phyloP scores from a whole-genome alignment of 768 basidiomycete species.

The Phlebiopsis gigantea region DNA sequence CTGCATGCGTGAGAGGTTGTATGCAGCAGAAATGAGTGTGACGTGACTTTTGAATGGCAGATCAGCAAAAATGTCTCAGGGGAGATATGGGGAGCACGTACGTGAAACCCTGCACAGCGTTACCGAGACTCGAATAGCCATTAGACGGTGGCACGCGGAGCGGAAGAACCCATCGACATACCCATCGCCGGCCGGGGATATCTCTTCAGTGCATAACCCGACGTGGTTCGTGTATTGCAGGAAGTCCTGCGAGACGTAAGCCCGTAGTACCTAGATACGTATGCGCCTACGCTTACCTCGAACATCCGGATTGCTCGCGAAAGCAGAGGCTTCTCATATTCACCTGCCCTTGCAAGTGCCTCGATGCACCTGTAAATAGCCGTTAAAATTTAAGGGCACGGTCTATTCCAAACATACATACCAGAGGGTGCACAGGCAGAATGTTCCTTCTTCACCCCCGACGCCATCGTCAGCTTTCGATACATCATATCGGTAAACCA shows the following conservation, averaged over 20 bases:
- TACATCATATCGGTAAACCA: slow-evolving; percentile 89
- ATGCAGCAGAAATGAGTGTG: slow-evolving; percentile 79
- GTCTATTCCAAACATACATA: slow-evolving; percentile 18
- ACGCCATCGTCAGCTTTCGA: slow-evolving; percentile 86
- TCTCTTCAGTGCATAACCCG: slow-evolving; percentile 81
- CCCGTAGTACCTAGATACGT: not conserved
- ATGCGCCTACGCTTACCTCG: slow-evolving; percentile 46
- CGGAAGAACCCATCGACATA: slow-evolving; percentile 27
- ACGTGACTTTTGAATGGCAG: slow-evolving; percentile 49
- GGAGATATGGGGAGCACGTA: slow-evolving; percentile 30
- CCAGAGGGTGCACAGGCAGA: slow-evolving; percentile 86
- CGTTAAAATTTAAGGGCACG: not conserved
- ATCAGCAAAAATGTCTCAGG: not conserved
- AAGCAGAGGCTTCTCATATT: slow-evolving; percentile 65
- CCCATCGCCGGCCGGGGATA: slow-evolving; percentile 82
- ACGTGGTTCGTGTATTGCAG: slow-evolving; percentile 83
- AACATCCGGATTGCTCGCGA: slow-evolving; percentile 79
- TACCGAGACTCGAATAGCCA: slow-evolving; percentile 55
- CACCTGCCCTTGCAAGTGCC: slow-evolving; percentile 82
- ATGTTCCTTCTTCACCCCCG: slow-evolving; percentile 93
- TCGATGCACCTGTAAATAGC: slow-evolving; percentile 67
- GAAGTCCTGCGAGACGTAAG: slow-evolving; percentile 53
- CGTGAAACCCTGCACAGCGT: slow-evolving; percentile 90
- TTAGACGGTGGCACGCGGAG: not conserved
- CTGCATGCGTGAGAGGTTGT: slow-evolving; percentile 69